A percentile compares a stretch with the other conserved stretches of the same genome.
These are phyloP conservation scores for Epichloe elymi DNA, from an alignment of 2,329 filamentous ascomycete genomes.

Conservation along the genomic window DNA sequence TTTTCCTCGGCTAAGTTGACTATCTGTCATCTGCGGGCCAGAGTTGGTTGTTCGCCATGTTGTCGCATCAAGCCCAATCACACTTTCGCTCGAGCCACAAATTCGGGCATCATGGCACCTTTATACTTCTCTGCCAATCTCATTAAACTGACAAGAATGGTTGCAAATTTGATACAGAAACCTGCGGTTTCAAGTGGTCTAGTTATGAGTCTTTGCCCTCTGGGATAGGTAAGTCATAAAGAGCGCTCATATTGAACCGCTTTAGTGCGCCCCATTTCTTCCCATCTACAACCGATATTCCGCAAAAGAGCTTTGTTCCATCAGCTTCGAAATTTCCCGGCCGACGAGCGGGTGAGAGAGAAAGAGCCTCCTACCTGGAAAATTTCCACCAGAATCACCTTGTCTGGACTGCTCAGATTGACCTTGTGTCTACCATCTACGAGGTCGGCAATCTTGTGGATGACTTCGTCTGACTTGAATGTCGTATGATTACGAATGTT, in stretches of 20 bases:
- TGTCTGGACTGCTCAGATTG: constrained; percentile 63
- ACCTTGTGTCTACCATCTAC: constrained; percentile 60
- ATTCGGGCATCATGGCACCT: too few species aligned
- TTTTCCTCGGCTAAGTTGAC: too few species aligned
- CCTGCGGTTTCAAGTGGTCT: too few species aligned
- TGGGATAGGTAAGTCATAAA: constrained; percentile 34
- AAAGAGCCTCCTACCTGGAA: constrained; percentile 50
- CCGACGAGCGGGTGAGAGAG: background rate
- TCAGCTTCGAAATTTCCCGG: background rate
- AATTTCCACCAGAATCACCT: constrained; percentile 67
- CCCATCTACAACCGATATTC: constrained; percentile 64
- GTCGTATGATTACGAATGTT: constrained; percentile 60
- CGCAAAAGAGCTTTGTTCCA: constrained; percentile 49
- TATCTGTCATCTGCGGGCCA: too few species aligned
- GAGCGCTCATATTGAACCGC: constrained; percentile 64
- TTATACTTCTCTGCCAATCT: background rate
- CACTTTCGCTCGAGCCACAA: too few species aligned
- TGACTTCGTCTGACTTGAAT: constrained; percentile 55
- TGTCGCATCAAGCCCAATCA: too few species aligned
- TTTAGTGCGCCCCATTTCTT: constrained; percentile 60
- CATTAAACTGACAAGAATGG: background rate
- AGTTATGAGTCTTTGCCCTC: background rate
- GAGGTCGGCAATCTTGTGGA: constrained; percentile 54
- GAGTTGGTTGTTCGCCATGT: too few species aligned
- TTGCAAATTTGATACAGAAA: background rate